Evolutionary conservation across 2,329 filamentous ascomycete species (phyloP).

Genomic region (Penicillium palitans): DNA sequence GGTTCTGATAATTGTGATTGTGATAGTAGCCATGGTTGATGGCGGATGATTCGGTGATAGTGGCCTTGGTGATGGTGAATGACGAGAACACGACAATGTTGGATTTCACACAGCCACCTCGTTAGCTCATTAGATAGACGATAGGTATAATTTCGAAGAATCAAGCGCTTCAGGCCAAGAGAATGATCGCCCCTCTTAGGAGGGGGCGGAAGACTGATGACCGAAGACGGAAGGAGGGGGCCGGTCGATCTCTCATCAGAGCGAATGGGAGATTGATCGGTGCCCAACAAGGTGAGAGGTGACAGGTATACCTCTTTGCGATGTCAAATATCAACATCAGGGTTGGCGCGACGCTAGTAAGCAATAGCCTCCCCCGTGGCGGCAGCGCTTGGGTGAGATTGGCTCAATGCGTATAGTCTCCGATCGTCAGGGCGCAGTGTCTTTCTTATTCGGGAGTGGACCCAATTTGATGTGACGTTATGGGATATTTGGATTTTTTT

Average conservation of each 20-base stretch:
- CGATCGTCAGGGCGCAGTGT: constrained; percentile 9
- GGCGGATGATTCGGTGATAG: not conserved
- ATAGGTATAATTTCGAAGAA: not conserved
- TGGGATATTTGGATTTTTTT: not conserved
- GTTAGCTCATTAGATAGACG: not conserved
- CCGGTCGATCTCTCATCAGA: not conserved
- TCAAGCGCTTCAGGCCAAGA: not conserved
- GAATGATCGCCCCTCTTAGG: not conserved
- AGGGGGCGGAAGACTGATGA: not conserved
- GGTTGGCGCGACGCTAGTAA: constrained; percentile 25
- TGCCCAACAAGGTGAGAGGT: not conserved
- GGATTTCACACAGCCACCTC: not conserved
- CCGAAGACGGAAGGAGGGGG: constrained; percentile 1
- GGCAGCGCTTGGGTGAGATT: constrained; percentile 4
- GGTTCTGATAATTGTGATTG: not conserved
- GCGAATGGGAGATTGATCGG: not conserved
- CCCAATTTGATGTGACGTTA: not conserved
- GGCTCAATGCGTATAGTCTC: not conserved
- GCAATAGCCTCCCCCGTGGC: constrained; percentile 26
- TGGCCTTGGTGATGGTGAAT: not conserved
- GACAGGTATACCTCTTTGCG: constrained; percentile 1
- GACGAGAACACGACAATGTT: not conserved
- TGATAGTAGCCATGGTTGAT: not conserved
- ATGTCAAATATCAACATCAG: constrained; percentile 15
- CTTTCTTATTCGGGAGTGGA: not conserved